Evolutionary conservation across 768 basidiomycete genomes (phyloP).

Genomic region (Roridomyces roridus): DNA sequence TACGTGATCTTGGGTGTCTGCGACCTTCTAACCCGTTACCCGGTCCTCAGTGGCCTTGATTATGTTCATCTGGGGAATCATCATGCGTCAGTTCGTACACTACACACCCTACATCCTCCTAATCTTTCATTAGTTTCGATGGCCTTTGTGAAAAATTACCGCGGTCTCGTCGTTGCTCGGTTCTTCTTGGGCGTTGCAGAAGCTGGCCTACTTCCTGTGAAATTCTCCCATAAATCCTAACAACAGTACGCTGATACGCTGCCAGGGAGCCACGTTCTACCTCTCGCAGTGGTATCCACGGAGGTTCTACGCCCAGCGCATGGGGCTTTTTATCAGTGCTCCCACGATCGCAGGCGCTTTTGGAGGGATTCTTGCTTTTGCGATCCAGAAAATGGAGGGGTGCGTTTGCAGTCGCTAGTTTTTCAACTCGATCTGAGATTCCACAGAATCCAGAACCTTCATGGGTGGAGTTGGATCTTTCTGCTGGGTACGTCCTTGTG

Average conservation of each 20-base stretch:
- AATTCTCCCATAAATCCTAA: not conserved
- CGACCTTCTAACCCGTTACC: not conserved
- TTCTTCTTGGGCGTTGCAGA: conserved; percentile 6
- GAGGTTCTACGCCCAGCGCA: not conserved
- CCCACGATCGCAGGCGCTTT: conserved; percentile 7
- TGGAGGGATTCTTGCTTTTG: conserved; percentile 2
- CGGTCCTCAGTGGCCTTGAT: not conserved
- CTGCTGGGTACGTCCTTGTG: not conserved
- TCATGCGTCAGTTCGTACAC: conserved; percentile 1
- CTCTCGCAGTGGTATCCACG: conserved; percentile 12
- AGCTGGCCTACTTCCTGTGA: conserved; percentile 5
- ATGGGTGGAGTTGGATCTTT: conserved; percentile 12
- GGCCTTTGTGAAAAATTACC: conserved; percentile 11
- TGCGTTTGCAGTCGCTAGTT: not conserved
- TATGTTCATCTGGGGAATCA: conserved; percentile 3
- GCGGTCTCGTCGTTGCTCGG: not conserved
- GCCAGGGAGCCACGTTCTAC: conserved; percentile 8
- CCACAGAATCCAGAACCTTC: not conserved
- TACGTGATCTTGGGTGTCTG: not conserved
- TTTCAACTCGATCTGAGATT: not conserved
- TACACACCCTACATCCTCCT: not conserved
- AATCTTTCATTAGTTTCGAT: not conserved
- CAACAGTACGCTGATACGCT: not conserved
- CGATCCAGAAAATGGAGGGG: conserved; percentile 6
- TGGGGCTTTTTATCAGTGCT: conserved; percentile 11